Percentiles rank a stretch among this genome's conserved stretches.
These are phyloP conservation scores for Epicoccum nigrum DNA, from an alignment of 2,329 filamentous ascomycete genomes.

Conservation along the genomic window DNA sequence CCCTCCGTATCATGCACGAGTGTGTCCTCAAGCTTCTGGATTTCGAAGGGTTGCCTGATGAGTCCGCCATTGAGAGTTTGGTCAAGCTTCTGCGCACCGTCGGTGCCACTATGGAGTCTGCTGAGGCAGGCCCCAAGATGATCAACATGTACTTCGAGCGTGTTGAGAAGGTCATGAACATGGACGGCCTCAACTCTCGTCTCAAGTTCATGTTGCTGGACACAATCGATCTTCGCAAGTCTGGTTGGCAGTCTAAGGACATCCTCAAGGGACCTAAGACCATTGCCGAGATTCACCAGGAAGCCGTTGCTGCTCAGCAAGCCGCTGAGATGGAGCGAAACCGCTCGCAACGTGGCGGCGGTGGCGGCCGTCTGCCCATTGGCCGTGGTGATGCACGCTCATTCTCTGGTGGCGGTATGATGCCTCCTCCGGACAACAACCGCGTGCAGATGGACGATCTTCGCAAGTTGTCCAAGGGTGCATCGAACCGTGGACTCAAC, in stretches of 20 bases:
- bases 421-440: constrained; percentile 73
- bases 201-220: constrained; percentile 98
- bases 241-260: constrained; percentile 85
- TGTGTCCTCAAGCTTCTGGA: constrained; percentile 97
- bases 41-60: constrained; percentile 90
- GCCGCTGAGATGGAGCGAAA: constrained; percentile 73
- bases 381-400: constrained; percentile 88
- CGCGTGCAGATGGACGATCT: constrained; percentile 91
- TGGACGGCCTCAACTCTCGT: constrained; percentile 78
- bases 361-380: constrained; percentile 72
- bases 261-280: constrained; percentile 95
- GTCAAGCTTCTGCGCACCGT: constrained; percentile 92
- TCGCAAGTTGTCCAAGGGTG: constrained; percentile 73
- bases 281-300: constrained; percentile 85
- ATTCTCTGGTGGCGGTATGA: constrained; percentile 74
- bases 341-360: constrained; percentile 68
- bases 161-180: constrained; percentile 80
- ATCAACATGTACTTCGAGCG: constrained; percentile 95
- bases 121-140: constrained; percentile 79
- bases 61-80: constrained; percentile 94
- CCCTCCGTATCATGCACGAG: constrained; percentile 99
- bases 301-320: constrained; percentile 79
- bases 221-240: constrained; percentile 79
- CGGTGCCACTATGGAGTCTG: constrained; percentile 81
- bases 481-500: constrained; percentile 63